Evolutionary conservation across 805 yeast genomes (phyloP), one percentile per base, ranked within the genome.

Genomic region (Clavispora phyllophila): DNA sequence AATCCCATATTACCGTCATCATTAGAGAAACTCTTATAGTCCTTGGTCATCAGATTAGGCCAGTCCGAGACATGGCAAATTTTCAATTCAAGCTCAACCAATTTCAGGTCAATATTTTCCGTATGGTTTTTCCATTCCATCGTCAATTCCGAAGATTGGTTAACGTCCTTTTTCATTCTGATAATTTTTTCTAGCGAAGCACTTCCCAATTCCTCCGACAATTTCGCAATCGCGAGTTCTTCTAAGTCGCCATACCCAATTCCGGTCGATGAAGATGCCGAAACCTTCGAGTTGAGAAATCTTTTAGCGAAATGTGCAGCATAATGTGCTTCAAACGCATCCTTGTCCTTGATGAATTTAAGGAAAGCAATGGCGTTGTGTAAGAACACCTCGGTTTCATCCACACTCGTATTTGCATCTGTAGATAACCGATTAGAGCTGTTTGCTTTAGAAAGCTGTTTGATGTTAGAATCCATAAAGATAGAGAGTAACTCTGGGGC

Each of bases 251-350:
- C 40, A 5, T 29, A 17, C 17, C 19, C 18, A 15, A 31, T 23
- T 4, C 32, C 34, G 4, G 18, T 3, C 14, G 24, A n/a, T 5
- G 44, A 26, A 13, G 46, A 44, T 8, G 49, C 45, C 5, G 49
- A 41, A 17, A 62, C 60, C 43, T 70, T 70, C 10, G 70, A 50
- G 43, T 63, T 69, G 20, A 70, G 53, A 41, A 89, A 70, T 47
- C 97, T 72, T 60, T 84, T 87, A 1, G 96, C 96, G 44, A 90
- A 70, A 63, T 87, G 96, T 41, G 82, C 85, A 53, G 88, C 88
- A 61, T 87, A 89, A 47, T 84, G 81, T 33, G 78, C 83, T 57
- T 88, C 96, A 64, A 89, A 90, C 20, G 85, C 67, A 62, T 89
- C 96, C 56, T 88, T 90, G 53, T 90, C 96, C 45, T 78, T 73